Base-by-base conservation (phyloP, 2,329 filamentous ascomycete genomes). In the Knoxdaviesia proteae region DNA sequence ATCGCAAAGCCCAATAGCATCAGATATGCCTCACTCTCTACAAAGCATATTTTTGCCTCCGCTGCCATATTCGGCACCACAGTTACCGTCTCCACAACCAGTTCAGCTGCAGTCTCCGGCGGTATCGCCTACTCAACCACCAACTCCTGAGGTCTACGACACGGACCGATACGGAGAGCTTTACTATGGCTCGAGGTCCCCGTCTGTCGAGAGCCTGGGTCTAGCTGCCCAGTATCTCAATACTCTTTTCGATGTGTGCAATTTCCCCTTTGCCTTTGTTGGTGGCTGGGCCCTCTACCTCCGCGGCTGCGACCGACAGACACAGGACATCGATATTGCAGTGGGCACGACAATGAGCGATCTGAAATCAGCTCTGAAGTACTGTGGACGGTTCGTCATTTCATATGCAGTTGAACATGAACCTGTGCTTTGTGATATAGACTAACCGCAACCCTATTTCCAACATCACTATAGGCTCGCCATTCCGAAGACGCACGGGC, bases 231-330 rank as follows among this genome's bases (percentile, higher is more conserved):
- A 38, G 20, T 44, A 40, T 30, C 42, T 44, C 38, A 35, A 40
- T 38, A 36, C 42, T 20, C 42, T 44, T 11, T 44, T 44, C 34
- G 30, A 38, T n/a, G 30, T 33, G 34, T 38, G 40, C 34, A 36
- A 38, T 7, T n/a, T 44, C 34, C 38, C 36, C 38, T 44, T 40
- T 38, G 42, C 42, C 38, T 44, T 44, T 38, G 38, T 44, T 10
- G 42, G 42, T 34, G 42, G 42, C 34, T 44, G 42, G 42, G 42
- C 42, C 42, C 38, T 44, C 32, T 44, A 44, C 42, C 36, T 44
- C 34, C 31, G 42, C 11, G 42, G 42, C 42, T 38, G 42, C 10
- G 31, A 11, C 10, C 42, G 42, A 33, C 11, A 34, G 38, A 44
- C 42, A 34, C 38, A 44, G 34, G 42, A 44, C 36, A 38, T 44